Conservation (phyloP, 73 alveolate genomes). For the Blepharisma stoltei region DNA sequence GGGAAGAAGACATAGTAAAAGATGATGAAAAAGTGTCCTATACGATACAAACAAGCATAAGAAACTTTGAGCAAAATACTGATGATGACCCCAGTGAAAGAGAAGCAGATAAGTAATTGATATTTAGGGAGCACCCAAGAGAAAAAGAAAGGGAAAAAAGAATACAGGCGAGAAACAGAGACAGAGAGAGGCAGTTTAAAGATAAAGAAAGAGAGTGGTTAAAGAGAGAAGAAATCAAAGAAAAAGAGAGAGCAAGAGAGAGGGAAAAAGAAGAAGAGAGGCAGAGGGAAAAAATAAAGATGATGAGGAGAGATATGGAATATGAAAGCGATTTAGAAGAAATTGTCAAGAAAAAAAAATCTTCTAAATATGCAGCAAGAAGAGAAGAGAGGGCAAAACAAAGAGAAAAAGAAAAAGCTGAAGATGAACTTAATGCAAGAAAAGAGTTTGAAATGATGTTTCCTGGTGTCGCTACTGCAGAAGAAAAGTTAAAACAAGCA, state of each 20-base stretch:
- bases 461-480: conserved; percentile 33
- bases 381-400: conserved; percentile 6
- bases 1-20: conserved; percentile 30
- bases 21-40: conserved; percentile 14
- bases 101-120: conserved; percentile 10
- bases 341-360: conserved; percentile 1
- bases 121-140: conserved; percentile 6
- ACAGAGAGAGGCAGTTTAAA: conserved; percentile 16
- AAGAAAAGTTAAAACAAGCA: conserved; percentile 14
- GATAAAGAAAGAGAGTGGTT: conserved; percentile 25
- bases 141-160: conserved; percentile 34
- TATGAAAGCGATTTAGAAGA: conserved; percentile 14
- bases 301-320: conserved; percentile 15
- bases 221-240: conserved; percentile 22
- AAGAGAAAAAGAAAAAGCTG: conserved; percentile 26
- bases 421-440: conserved; percentile 24
- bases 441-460: conserved; percentile 20
- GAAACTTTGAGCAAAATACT: conserved; percentile 19
- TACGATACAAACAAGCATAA: neutral
- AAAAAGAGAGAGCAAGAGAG: conserved; percentile 27
- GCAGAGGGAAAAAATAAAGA: neutral
- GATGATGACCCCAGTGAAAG: conserved; percentile 24
- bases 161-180: neutral
- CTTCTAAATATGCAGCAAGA: neutral
- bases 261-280: conserved; percentile 26